Conservation (phyloP, 495 filamentous ascomycete species). For the Poronia punctata region DNA sequence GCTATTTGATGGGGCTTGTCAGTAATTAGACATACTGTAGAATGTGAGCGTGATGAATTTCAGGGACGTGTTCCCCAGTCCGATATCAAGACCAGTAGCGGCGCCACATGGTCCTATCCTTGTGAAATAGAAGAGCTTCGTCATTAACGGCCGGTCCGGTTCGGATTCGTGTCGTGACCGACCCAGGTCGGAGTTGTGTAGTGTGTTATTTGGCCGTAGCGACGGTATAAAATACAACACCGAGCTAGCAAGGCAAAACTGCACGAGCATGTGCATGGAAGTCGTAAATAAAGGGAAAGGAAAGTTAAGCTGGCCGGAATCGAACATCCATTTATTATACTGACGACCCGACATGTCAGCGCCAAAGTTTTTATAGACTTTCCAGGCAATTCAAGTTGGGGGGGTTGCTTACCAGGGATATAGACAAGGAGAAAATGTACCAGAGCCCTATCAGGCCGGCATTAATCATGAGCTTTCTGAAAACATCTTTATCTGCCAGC, state of each 20-base stretch:
- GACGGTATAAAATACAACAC: slow-evolving; percentile 80
- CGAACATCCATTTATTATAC: slow-evolving; percentile 99
- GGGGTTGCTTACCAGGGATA: slow-evolving; percentile 71
- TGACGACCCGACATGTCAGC: slow-evolving; percentile 28
- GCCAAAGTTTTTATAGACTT: not conserved
- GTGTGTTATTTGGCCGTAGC: slow-evolving; percentile 59
- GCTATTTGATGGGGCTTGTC: not conserved
- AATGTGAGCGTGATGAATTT: slow-evolving; percentile 96
- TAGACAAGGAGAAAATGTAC: slow-evolving; percentile 91
- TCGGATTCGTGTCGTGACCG: slow-evolving; percentile 48
- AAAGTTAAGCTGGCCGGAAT: slow-evolving; percentile 75
- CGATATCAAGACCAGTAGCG: slow-evolving; percentile 93
- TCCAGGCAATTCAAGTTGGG: not conserved
- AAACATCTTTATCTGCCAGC: slow-evolving; percentile 61
- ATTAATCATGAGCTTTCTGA: slow-evolving; percentile 64
- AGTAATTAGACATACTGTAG: slow-evolving; percentile 58
- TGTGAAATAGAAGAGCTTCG: slow-evolving; percentile 82
- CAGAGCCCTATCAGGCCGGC: slow-evolving; percentile 72
- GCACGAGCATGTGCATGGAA: slow-evolving; percentile 90
- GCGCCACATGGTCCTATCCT: slow-evolving; percentile 88
- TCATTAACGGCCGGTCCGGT: slow-evolving; percentile 72
- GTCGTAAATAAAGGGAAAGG: slow-evolving; percentile 95
- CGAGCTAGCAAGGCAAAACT: slow-evolving; percentile 74
- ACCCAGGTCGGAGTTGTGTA: slow-evolving; percentile 38
- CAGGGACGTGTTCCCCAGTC: slow-evolving; percentile 89